phyloP scores from a whole-genome alignment of 257 asterid genomes.

The Leonotis leonurus region DNA sequence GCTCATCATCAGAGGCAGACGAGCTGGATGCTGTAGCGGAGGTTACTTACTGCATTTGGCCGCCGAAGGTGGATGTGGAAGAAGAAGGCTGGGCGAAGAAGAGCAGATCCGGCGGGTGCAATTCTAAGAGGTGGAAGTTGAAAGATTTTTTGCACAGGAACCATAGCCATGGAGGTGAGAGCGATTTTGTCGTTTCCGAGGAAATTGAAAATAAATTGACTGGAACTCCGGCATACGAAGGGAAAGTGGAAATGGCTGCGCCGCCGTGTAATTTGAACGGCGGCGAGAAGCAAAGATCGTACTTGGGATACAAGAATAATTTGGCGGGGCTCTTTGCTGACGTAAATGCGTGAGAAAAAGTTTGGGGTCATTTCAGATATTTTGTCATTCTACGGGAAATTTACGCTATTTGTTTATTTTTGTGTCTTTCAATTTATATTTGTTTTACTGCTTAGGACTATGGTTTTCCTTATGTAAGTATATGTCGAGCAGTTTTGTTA shows the following conservation, averaged over 20 bases:
- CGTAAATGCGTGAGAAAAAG: constrained; percentile 5
- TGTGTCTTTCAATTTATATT: neutral
- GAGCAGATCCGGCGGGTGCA: constrained; percentile 30
- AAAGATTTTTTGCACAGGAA: constrained; percentile 28
- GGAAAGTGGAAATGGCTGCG: constrained; percentile 1
- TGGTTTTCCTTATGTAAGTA: neutral
- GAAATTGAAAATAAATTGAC: neutral
- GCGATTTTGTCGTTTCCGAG: neutral
- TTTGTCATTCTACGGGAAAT: too few species aligned
- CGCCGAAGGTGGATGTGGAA: constrained; percentile 14
- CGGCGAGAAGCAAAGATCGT: constrained; percentile 22
- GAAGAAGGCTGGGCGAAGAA: constrained; percentile 22
- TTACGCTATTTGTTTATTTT: neutral
- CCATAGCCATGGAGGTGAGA: constrained; percentile 24
- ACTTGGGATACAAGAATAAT: constrained; percentile 23
- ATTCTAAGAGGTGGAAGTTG: constrained; percentile 37
- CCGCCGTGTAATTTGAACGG: constrained; percentile 9
- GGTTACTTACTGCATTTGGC: constrained; percentile 29
- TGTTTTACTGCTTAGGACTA: neutral
- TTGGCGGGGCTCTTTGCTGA: constrained; percentile 23
- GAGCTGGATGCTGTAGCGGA: constrained; percentile 15
- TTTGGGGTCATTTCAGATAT: neutral
- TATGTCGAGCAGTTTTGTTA: neutral
- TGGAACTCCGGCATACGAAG: constrained; percentile 8
- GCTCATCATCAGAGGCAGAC: constrained; percentile 26